Percentiles rank a stretch among this genome's conserved stretches.
Conservation (phyloP, 306 rosid genomes). For the Malus orientalis region DNA sequence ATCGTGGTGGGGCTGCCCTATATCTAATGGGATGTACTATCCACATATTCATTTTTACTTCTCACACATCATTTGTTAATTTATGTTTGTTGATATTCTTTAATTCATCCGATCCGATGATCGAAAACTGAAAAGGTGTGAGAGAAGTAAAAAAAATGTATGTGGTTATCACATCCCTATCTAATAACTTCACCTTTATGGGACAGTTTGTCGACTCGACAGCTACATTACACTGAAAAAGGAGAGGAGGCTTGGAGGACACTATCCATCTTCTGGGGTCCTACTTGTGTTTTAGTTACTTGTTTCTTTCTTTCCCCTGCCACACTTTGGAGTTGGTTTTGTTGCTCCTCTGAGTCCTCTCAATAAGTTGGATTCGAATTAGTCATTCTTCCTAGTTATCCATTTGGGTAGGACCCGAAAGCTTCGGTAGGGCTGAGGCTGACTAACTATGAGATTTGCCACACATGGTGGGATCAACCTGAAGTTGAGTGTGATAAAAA, state of each 20-base stretch:
- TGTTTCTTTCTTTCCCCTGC: not conserved
- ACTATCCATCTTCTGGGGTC: slow-evolving; percentile 1
- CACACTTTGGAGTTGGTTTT: not conserved
- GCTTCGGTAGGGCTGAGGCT: not conserved
- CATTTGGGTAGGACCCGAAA: not conserved
- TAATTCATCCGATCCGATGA: no score
- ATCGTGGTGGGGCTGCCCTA: slow-evolving; percentile 19
- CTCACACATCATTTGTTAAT: no score
- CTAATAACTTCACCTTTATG: not conserved
- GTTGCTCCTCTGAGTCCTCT: not conserved
- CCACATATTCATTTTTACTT: no score
- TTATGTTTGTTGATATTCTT: no score
- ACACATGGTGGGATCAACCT: not conserved
- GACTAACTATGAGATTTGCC: no score
- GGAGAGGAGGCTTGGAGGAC: not conserved
- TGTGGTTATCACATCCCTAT: no score
- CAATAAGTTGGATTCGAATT: not conserved
- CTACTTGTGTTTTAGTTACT: not conserved
- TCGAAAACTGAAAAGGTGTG: no score
- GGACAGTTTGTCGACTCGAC: slow-evolving; percentile 13
- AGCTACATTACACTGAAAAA: slow-evolving; percentile 1
- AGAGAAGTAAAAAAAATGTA: no score
- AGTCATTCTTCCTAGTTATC: not conserved
- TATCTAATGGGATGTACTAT: not conserved
- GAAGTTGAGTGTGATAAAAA: not conserved